Percentiles rank a stretch among this genome's conserved stretches.
Evolutionary conservation across 1,139 yeast species (phyloP).

Genomic region (Hyphopichia buzzinii): DNA sequence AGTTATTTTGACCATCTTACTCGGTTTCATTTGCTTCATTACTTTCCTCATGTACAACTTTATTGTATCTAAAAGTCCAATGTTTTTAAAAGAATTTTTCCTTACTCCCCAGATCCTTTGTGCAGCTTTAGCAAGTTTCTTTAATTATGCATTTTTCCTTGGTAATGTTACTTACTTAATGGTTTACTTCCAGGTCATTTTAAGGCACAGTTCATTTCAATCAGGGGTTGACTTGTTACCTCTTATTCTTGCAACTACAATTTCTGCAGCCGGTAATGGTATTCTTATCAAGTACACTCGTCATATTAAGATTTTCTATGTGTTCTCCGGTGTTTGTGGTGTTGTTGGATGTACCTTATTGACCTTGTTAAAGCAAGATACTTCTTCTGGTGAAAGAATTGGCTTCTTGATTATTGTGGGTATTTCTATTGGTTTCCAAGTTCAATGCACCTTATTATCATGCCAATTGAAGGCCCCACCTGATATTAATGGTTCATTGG

Average conservation of each 20-base stretch:
- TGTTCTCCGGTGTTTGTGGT: constrained; percentile 16
- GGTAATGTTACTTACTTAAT: constrained; percentile 17
- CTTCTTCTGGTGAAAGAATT: constrained; percentile 11
- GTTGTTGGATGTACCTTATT: constrained; percentile 17
- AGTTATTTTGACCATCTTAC: constrained; percentile 13
- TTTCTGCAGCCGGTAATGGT: constrained; percentile 17
- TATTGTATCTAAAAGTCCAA: constrained; percentile 12
- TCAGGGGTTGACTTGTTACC: constrained; percentile 22
- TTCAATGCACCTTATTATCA: constrained; percentile 19
- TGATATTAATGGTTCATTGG: constrained; percentile 17
- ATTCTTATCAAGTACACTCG: constrained; percentile 14
- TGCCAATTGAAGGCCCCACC: constrained; percentile 22
- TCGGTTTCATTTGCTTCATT: constrained; percentile 13
- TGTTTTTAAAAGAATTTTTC: constrained; percentile 12
- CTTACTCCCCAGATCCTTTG: constrained; percentile 13
- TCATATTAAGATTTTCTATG: constrained; percentile 14
- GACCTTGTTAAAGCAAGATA: constrained; percentile 12
- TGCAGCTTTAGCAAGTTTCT: constrained; percentile 12
- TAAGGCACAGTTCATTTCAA: constrained; percentile 15
- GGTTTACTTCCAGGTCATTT: constrained; percentile 22
- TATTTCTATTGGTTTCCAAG: constrained; percentile 17
- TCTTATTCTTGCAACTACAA: constrained; percentile 15
- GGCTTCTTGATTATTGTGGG: constrained; percentile 20
- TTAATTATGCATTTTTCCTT: constrained; percentile 17
- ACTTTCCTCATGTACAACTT: constrained; percentile 16